Evolutionary conservation across 495 filamentous ascomycete species (phyloP).

Genomic region (Neurospora sp.): DNA sequence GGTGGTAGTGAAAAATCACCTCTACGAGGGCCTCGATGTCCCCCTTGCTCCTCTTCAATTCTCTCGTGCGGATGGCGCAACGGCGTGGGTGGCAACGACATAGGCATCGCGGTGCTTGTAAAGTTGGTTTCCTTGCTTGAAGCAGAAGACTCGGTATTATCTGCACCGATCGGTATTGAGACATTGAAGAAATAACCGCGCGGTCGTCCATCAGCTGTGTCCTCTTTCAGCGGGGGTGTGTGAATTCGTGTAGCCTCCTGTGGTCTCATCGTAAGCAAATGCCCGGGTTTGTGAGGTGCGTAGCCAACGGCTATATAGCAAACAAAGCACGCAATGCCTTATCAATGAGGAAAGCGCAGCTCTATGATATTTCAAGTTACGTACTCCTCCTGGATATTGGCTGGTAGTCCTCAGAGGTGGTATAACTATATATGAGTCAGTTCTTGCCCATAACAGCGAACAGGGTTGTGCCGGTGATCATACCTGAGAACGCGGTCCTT

Average conservation of each 20-base stretch:
- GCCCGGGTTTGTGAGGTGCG: neutral
- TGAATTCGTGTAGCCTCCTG: slow-evolving; percentile 39
- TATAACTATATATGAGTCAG: neutral
- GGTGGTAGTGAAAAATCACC: neutral
- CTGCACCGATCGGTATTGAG: neutral
- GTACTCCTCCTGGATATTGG: slow-evolving; percentile 17
- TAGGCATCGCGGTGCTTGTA: neutral
- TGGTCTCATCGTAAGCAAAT: neutral
- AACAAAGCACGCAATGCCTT: slow-evolving; percentile 8
- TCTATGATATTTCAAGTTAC: neutral
- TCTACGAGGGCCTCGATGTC: neutral
- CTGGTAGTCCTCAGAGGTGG: neutral
- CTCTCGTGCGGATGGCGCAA: neutral
- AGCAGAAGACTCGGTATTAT: neutral
- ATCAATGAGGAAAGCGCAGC: neutral
- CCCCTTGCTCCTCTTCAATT: neutral
- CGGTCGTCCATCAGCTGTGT: slow-evolving; percentile 16
- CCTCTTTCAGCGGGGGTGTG: slow-evolving; percentile 35
- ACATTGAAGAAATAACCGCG: slow-evolving; percentile 44
- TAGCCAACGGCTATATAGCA: slow-evolving; percentile 9
- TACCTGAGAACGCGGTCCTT: neutral
- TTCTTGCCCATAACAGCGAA: neutral
- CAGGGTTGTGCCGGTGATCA: neutral
- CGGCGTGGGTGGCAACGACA: neutral
- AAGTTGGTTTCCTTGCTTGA: neutral